A percentile compares a stretch with the other conserved stretches of the same genome.
phyloP scores from a whole-genome alignment of 2,329 filamentous ascomycete genomes.

The Claviceps pazoutovae region DNA sequence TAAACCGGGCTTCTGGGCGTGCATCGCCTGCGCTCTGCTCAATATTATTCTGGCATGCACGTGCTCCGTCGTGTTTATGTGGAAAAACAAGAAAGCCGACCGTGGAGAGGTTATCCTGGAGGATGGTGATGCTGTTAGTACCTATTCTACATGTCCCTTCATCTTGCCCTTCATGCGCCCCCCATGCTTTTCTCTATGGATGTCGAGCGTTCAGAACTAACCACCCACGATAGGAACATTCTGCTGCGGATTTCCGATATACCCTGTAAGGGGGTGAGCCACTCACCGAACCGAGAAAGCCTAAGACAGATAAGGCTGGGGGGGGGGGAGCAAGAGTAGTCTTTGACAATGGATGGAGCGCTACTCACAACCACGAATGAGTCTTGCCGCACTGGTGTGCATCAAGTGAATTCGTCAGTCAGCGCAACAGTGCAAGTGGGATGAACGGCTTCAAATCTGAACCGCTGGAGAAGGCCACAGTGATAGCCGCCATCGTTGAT shows the following conservation, averaged over 20 bases:
- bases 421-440: no score
- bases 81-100: constrained; percentile 36
- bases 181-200: background rate
- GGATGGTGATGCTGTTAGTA: constrained; percentile 28
- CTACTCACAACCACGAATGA: no score
- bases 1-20: constrained; percentile 39
- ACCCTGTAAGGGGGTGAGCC: background rate
- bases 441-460: no score
- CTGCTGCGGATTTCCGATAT: constrained; percentile 5
- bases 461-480: no score
- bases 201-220: background rate
- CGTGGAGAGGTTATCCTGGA: constrained; percentile 38
- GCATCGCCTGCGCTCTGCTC: constrained; percentile 35
- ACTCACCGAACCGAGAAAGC: background rate
- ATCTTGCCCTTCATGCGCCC: background rate
- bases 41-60: constrained; percentile 30
- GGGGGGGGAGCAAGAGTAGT: no score
- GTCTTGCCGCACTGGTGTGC: no score
- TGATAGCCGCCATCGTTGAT: no score
- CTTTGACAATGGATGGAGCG: background rate
- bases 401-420: no score
- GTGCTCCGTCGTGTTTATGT: constrained; percentile 26
- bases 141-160: no score
- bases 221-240: background rate
- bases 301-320: background rate